These are phyloP conservation scores for Pulveroboletus sp. DNA, from an alignment of 768 basidiomycete species.

Conservation along the genomic window DNA sequence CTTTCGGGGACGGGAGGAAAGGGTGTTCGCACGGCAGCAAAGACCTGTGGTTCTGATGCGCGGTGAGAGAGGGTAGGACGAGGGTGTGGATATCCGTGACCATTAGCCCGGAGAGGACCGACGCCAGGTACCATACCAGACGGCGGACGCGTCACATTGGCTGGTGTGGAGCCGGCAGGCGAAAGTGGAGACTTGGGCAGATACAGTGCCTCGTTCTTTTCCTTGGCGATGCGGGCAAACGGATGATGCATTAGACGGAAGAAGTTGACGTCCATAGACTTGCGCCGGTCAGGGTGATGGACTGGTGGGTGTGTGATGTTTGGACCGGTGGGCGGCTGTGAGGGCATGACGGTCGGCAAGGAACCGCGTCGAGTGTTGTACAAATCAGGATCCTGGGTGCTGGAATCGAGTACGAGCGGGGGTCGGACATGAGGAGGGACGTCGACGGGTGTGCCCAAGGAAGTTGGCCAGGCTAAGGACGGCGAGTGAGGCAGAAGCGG, in stretches of 20 bases:
- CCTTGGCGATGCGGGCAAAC: constrained; percentile 30
- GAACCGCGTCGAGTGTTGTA: constrained; percentile 48
- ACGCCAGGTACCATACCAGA: constrained; percentile 23
- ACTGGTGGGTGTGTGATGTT: constrained; percentile 34
- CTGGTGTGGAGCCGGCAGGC: constrained; percentile 27
- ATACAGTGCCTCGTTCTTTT: constrained; percentile 32
- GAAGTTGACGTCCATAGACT: constrained; percentile 39
- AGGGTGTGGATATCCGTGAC: constrained; percentile 41
- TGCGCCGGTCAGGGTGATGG: constrained; percentile 34
- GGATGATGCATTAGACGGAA: constrained; percentile 50
- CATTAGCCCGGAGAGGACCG: constrained; percentile 44
- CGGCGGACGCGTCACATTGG: constrained; percentile 35
- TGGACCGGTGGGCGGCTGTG: constrained; percentile 19
- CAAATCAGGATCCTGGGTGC: constrained; percentile 29
- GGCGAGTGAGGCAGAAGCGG: constrained; percentile 11
- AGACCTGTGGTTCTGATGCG: constrained; percentile 32
- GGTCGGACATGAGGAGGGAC: constrained; percentile 22
- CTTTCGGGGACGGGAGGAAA: constrained; percentile 31
- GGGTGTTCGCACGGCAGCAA: constrained; percentile 35
- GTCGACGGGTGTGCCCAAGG: constrained; percentile 30
- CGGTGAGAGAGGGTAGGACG: constrained; percentile 27
- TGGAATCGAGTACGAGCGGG: constrained; percentile 17
- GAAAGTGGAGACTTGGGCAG: constrained; percentile 32
- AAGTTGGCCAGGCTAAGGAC: constrained; percentile 28
- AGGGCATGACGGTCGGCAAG: constrained; percentile 40